These are phyloP conservation scores for Agrocybe chaxingu DNA, from an alignment of 768 basidiomycete genomes.

Conservation along the genomic window DNA sequence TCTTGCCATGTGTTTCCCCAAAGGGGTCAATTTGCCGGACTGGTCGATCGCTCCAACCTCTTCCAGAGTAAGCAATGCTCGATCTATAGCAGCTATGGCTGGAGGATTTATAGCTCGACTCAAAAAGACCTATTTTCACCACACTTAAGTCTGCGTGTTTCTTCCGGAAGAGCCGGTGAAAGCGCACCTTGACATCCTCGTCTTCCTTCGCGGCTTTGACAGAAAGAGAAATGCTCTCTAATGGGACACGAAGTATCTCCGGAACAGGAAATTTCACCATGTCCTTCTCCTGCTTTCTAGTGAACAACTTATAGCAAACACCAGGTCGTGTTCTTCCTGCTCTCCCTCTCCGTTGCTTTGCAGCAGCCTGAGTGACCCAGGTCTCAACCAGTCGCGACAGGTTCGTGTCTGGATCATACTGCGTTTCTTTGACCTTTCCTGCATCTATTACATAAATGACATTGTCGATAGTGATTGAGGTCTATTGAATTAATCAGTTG, in stretches of 20 bases:
- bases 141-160: neutral
- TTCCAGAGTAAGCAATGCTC: constrained; percentile 68
- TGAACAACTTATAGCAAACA: constrained; percentile 86
- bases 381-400: constrained; percentile 76
- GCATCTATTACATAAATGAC: constrained; percentile 82
- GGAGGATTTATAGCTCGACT: constrained; percentile 84
- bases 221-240: constrained; percentile 78
- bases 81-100: constrained; percentile 66
- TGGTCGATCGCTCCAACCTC: constrained; percentile 77
- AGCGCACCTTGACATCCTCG: constrained; percentile 69
- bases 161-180: constrained; percentile 6
- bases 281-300: constrained; percentile 61
- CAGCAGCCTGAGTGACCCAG: constrained; percentile 77
- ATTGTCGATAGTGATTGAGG: constrained; percentile 90
- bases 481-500: constrained; percentile 37
- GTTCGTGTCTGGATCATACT: constrained; percentile 65
- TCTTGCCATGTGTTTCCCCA: constrained; percentile 76
- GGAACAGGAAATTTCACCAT: constrained; percentile 77
- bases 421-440: constrained; percentile 84
- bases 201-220: constrained; percentile 78
- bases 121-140: constrained; percentile 49
- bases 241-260: constrained; percentile 83
- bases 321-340: constrained; percentile 86
- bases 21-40: constrained; percentile 65
- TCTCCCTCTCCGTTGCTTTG: constrained; percentile 81